Percentiles rank a stretch among this genome's conserved stretches.
Conservation (phyloP, 495 filamentous ascomycete genomes). For the Annulohypoxylon maeteangense region DNA sequence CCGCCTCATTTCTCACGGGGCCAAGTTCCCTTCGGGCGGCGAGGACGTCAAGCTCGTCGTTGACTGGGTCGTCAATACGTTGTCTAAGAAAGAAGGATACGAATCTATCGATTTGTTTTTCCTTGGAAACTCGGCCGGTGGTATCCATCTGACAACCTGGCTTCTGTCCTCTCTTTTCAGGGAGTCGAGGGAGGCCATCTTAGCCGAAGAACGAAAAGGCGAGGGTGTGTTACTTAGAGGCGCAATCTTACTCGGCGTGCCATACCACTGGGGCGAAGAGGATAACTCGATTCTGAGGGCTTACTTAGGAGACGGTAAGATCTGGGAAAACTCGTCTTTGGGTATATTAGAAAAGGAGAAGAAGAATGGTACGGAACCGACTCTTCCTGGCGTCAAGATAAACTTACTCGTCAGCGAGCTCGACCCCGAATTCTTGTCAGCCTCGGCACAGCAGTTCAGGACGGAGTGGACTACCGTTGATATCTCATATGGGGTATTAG, state of each 20-base stretch:
- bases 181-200: slow-evolving; percentile 36
- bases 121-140: slow-evolving; percentile 58
- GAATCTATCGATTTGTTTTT: slow-evolving; percentile 51
- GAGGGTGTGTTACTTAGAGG: slow-evolving; percentile 48
- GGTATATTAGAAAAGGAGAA: slow-evolving; percentile 47
- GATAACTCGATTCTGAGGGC: slow-evolving; percentile 38
- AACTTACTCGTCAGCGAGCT: slow-evolving; percentile 51
- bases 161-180: slow-evolving; percentile 47
- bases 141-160: slow-evolving; percentile 54
- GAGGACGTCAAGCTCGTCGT: slow-evolving; percentile 52
- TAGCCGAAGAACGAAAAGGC: slow-evolving; percentile 29
- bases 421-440: slow-evolving; percentile 51
- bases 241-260: slow-evolving; percentile 49
- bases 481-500: slow-evolving; percentile 45
- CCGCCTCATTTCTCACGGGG: slow-evolving; percentile 53
- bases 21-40: slow-evolving; percentile 53
- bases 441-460: slow-evolving; percentile 48
- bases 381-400: slow-evolving; percentile 43
- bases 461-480: slow-evolving; percentile 46
- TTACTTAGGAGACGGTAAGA: slow-evolving; percentile 48
- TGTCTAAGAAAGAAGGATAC: slow-evolving; percentile 35
- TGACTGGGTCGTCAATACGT: slow-evolving; percentile 48
- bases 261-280: slow-evolving; percentile 49
- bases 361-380: slow-evolving; percentile 36
- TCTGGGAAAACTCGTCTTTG: slow-evolving; percentile 42